A percentile compares a stretch with the other conserved stretches of the same genome.
phyloP scores from a whole-genome alignment of 108 stramenopile species.

The Cylindrotheca fusiformis region DNA sequence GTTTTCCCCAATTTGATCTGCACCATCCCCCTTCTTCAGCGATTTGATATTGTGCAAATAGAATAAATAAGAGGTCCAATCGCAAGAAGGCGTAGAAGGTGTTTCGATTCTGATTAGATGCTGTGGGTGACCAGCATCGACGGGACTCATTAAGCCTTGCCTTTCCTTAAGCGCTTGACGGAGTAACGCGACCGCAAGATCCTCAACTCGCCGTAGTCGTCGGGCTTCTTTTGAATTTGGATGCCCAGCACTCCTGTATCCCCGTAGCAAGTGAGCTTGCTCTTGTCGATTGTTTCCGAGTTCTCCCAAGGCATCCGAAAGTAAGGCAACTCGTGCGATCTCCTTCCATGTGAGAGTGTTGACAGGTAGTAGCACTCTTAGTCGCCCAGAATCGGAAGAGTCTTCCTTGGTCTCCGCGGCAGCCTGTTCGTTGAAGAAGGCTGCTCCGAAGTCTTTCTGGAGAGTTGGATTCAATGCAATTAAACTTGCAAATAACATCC shows the following conservation, averaged over 20 bases:
- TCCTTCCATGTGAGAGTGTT: conserved; percentile 81
- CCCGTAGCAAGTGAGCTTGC: conserved; percentile 64
- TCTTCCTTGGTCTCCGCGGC: conserved; percentile 37
- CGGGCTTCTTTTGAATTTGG: conserved; percentile 87
- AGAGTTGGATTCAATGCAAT: conserved; percentile 55
- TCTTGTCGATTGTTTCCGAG: conserved; percentile 75
- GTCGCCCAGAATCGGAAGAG: conserved; percentile 1
- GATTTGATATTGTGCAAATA: conserved; percentile 70
- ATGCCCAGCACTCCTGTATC: conserved; percentile 81
- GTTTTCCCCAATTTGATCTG: conserved; percentile 4
- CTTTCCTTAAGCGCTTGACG: conserved; percentile 46
- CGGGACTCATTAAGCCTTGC: too few relatives aligned
- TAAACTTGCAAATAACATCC: conserved; percentile 63
- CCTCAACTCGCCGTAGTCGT: conserved; percentile 70
- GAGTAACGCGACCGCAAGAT: conserved; percentile 53
- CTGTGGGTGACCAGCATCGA: neutral
- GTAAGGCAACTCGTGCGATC: conserved; percentile 70
- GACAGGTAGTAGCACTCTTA: conserved; percentile 67
- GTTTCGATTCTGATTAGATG: conserved; percentile 29
- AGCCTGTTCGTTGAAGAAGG: conserved; percentile 55
- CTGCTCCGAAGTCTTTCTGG: conserved; percentile 60
- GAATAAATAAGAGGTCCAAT: conserved; percentile 61
- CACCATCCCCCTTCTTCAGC: conserved; percentile 2
- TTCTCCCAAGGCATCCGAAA: conserved; percentile 69
- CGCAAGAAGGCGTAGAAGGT: conserved; percentile 53